These are phyloP conservation scores for Schizosaccharomyces cryophilus DNA, from an alignment of 805 yeast species.

Conservation along the genomic window DNA sequence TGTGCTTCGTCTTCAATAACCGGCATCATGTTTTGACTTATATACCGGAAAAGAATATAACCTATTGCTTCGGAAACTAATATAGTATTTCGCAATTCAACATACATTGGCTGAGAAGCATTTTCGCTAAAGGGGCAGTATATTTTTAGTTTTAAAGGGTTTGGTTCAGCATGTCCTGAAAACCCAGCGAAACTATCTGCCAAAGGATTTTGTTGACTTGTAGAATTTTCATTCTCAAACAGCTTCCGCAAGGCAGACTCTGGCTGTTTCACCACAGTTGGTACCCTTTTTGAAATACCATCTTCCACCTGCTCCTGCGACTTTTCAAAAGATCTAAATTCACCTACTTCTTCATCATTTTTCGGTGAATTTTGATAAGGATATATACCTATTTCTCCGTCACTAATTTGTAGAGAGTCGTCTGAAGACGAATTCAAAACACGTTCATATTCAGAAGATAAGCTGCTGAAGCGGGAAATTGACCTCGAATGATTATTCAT, in stretches of 20 bases:
- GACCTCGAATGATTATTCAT: too few species aligned
- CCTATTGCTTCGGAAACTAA: slow-evolving; percentile 34
- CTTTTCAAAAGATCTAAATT: too few species aligned
- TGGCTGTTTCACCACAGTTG: background rate
- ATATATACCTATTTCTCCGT: too few species aligned
- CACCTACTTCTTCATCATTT: too few species aligned
- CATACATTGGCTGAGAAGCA: slow-evolving; percentile 14
- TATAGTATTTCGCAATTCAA: slow-evolving; percentile 16
- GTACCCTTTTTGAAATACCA: too few species aligned
- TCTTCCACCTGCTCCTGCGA: too few species aligned
- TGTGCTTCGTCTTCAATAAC: slow-evolving; percentile 11
- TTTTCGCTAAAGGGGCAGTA: slow-evolving; percentile 14
- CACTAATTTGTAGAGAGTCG: too few species aligned
- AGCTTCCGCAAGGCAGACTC: background rate
- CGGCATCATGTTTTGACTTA: slow-evolving; percentile 12
- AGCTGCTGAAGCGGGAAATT: too few species aligned
- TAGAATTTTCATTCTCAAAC: background rate
- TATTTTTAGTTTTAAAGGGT: slow-evolving; percentile 13
- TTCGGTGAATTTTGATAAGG: too few species aligned
- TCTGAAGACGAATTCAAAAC: too few species aligned
- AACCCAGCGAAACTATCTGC: slow-evolving; percentile 12
- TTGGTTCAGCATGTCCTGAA: slow-evolving; percentile 15
- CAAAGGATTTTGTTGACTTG: background rate
- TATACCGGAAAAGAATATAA: slow-evolving; percentile 19
- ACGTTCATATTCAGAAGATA: too few species aligned